Conservation (phyloP, 192 early-diverging fungal genomes). For the Allomyces javanicus region DNA sequence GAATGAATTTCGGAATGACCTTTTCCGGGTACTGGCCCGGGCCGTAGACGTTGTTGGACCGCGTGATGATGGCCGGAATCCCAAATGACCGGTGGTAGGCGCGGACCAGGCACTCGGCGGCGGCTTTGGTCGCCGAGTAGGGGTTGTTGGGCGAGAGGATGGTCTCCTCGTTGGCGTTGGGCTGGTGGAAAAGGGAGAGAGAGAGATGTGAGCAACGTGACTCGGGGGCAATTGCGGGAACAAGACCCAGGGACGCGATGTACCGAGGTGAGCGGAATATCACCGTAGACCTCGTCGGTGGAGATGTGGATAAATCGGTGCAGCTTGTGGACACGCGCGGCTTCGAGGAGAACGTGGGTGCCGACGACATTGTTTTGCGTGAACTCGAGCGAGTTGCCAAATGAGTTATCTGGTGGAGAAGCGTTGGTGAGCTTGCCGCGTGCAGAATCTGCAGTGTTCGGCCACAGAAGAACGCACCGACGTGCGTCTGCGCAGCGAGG, state of each 20-base stretch:
- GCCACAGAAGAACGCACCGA: slow-evolving; percentile 14
- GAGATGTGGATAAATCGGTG: slow-evolving; percentile 52
- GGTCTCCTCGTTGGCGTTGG: slow-evolving; percentile 37
- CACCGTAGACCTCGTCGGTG: slow-evolving; percentile 72
- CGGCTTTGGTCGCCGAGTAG: slow-evolving; percentile 70
- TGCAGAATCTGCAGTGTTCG: neutral
- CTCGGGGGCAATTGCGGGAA: too few species aligned
- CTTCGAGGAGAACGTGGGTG: slow-evolving; percentile 60
- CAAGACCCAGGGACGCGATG: too few species aligned
- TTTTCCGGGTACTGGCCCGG: slow-evolving; percentile 70
- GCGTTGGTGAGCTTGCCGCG: neutral
- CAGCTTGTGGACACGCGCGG: slow-evolving; percentile 27
- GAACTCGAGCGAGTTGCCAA: slow-evolving; percentile 61
- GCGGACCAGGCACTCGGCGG: slow-evolving; percentile 54
- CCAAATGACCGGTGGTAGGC: slow-evolving; percentile 60
- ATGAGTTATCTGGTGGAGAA: slow-evolving; percentile 40
- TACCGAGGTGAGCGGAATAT: slow-evolving; percentile 3
- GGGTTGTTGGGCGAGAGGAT: slow-evolving; percentile 54
- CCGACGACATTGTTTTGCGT: slow-evolving; percentile 61
- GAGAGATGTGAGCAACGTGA: neutral
- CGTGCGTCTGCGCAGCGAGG: slow-evolving; percentile 63
- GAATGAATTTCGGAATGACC: slow-evolving; percentile 65
- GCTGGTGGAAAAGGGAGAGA: slow-evolving; percentile 14
- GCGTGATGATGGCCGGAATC: slow-evolving; percentile 55
- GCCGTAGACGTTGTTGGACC: slow-evolving; percentile 64